phyloP scores from a whole-genome alignment of 352 stramenopile genomes.

The Globisporangium lucens region DNA sequence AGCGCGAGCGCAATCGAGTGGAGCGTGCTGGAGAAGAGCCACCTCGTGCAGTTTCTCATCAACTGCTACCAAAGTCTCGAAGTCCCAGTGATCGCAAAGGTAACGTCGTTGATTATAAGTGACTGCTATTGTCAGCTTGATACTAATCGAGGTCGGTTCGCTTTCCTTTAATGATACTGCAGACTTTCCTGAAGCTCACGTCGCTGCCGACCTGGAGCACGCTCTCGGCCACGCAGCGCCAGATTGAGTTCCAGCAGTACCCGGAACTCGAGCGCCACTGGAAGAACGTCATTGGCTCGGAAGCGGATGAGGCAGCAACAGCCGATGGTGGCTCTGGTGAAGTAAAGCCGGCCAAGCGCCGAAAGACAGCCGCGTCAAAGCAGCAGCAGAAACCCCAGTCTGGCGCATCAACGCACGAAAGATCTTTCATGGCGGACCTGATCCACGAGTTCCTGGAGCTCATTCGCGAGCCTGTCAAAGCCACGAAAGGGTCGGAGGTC shows the following conservation, averaged over 20 bases:
- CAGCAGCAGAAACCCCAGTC: neutral
- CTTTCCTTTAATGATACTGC: neutral
- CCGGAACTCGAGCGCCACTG: slow-evolving; percentile 71
- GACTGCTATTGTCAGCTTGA: neutral
- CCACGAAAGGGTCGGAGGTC: slow-evolving; percentile 12
- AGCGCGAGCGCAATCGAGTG: slow-evolving; percentile 6
- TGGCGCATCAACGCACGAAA: slow-evolving; percentile 17
- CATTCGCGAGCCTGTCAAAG: slow-evolving; percentile 23
- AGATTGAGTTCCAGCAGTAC: slow-evolving; percentile 58
- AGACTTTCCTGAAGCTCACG: slow-evolving; percentile 51
- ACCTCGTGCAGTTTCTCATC: slow-evolving; percentile 60
- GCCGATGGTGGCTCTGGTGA: neutral
- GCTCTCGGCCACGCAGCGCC: slow-evolving; percentile 53
- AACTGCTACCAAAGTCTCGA: slow-evolving; percentile 61
- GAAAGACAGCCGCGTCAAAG: slow-evolving; percentile 24
- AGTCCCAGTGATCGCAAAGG: slow-evolving; percentile 40
- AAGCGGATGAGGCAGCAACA: neutral
- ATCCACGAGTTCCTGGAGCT: slow-evolving; percentile 47
- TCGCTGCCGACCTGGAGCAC: slow-evolving; percentile 64
- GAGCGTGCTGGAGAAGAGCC: slow-evolving; percentile 46
- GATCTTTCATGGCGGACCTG: slow-evolving; percentile 32
- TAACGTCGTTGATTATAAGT: neutral
- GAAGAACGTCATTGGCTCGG: slow-evolving; percentile 32
- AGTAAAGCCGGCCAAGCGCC: slow-evolving; percentile 31
- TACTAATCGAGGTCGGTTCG: neutral